Percentiles rank a stretch among this genome's conserved stretches.
These are phyloP conservation scores for Eucommia ulmoides DNA, from an alignment of 257 asterid genomes.

Conservation along the genomic window DNA sequence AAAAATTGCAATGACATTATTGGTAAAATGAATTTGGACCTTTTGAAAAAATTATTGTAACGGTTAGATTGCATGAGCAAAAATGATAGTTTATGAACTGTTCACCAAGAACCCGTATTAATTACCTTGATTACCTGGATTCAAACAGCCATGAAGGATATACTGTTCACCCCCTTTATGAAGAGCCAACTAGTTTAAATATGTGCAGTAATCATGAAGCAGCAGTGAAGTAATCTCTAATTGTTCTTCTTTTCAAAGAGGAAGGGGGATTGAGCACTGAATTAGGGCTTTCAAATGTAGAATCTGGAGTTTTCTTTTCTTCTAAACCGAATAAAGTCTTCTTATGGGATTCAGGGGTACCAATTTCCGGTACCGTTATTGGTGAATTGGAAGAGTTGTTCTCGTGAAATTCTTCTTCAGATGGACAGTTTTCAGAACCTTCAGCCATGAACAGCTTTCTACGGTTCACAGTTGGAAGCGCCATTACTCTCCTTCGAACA, in stretches of 20 bases:
- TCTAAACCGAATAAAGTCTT: slow-evolving; percentile 27
- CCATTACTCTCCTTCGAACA: slow-evolving; percentile 60
- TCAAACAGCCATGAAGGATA: too few relatives aligned
- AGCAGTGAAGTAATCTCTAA: slow-evolving; percentile 78
- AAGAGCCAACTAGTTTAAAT: too few relatives aligned
- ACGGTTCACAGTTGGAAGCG: slow-evolving; percentile 38
- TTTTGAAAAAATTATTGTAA: too few relatives aligned
- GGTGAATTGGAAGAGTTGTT: slow-evolving; percentile 22
- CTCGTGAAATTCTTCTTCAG: slow-evolving; percentile 6
- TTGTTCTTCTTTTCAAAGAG: slow-evolving; percentile 70
- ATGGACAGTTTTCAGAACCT: slow-evolving; percentile 6
- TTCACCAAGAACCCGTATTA: too few relatives aligned
- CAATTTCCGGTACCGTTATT: slow-evolving; percentile 18
- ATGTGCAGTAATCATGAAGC: too few relatives aligned
- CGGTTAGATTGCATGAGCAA: too few relatives aligned
- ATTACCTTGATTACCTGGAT: too few relatives aligned
- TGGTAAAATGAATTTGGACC: too few relatives aligned
- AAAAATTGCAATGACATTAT: too few relatives aligned
- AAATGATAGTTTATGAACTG: too few relatives aligned
- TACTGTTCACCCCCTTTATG: too few relatives aligned
- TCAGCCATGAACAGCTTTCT: slow-evolving; percentile 56
- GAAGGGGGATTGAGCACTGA: slow-evolving; percentile 88
- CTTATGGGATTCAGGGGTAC: slow-evolving; percentile 66
- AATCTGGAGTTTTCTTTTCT: slow-evolving; percentile 49
- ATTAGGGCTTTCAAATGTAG: slow-evolving; percentile 56